phyloP scores from a whole-genome alignment of 208 protist genomes.

The Leptomonas pyrrhocoris region DNA sequence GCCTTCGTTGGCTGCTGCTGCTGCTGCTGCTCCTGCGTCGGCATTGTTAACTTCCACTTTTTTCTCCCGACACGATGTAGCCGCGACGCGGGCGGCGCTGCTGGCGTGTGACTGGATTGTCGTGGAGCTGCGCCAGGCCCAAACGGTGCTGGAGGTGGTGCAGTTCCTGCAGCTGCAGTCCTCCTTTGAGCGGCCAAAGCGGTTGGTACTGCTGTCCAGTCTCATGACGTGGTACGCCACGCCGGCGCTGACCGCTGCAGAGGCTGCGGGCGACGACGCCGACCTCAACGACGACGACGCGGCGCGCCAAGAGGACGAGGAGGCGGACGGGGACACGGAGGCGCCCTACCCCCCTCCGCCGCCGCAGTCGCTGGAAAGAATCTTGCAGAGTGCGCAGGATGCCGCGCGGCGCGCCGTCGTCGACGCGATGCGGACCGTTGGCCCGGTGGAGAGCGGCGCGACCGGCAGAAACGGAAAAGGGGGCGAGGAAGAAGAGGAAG shows the following conservation, averaged over 20 bases:
- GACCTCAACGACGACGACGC: conserved; percentile 27
- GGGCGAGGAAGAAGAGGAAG: conserved; percentile 26
- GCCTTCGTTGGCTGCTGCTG: background rate
- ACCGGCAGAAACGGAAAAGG: background rate
- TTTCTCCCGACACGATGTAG: conserved; percentile 69
- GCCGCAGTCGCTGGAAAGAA: conserved; percentile 17
- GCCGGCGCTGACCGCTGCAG: conserved; percentile 49
- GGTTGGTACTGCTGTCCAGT: conserved; percentile 86
- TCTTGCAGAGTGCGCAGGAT: conserved; percentile 23
- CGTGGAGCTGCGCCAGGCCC: conserved; percentile 76
- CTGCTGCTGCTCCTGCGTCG: background rate
- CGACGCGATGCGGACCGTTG: conserved; percentile 29
- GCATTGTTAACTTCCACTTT: conserved; percentile 16
- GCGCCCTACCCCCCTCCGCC: conserved; percentile 51
- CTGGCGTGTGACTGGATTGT: conserved; percentile 79
- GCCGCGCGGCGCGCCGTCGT: conserved; percentile 22
- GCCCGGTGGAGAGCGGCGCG: conserved; percentile 35
- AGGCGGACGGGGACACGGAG: conserved; percentile 29
- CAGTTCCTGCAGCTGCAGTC: conserved; percentile 58
- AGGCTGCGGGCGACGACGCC: conserved; percentile 4
- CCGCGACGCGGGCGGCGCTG: conserved; percentile 60
- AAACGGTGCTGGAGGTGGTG: conserved; percentile 87
- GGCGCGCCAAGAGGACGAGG: conserved; percentile 15
- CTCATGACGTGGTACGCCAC: conserved; percentile 92
- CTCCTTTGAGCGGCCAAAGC: conserved; percentile 73